These are phyloP conservation scores for Salinomyces thailandicus DNA, from an alignment of 2,329 filamentous ascomycete genomes.

Conservation along the genomic window DNA sequence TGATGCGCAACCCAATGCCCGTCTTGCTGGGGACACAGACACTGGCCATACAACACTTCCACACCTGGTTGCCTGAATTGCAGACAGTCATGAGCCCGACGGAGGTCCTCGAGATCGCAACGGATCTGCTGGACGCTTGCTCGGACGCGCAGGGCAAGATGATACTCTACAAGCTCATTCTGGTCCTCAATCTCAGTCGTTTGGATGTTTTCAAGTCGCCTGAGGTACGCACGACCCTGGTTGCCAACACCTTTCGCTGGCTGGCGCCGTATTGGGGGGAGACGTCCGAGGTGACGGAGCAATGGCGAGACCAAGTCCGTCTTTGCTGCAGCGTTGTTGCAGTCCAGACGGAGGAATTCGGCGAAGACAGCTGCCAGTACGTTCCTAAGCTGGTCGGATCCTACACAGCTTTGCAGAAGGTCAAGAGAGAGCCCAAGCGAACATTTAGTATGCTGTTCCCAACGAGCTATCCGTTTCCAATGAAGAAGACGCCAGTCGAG, in stretches of 20 bases:
- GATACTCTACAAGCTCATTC: slow-evolving; percentile 78
- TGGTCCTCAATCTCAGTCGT: slow-evolving; percentile 85
- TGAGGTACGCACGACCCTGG: slow-evolving; percentile 51
- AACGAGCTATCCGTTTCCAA: slow-evolving; percentile 77
- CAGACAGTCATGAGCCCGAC: slow-evolving; percentile 63
- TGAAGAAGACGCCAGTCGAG: slow-evolving; percentile 50
- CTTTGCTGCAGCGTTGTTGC: slow-evolving; percentile 88
- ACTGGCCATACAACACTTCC: slow-evolving; percentile 88
- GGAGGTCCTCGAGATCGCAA: slow-evolving; percentile 82
- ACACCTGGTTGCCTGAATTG: slow-evolving; percentile 93
- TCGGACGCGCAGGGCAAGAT: slow-evolving; percentile 79
- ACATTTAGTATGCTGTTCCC: slow-evolving; percentile 82
- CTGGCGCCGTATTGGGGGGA: slow-evolving; percentile 88
- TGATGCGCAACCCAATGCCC: slow-evolving; percentile 81
- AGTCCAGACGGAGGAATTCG: slow-evolving; percentile 67
- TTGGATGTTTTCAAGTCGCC: slow-evolving; percentile 70
- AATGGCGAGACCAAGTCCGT: slow-evolving; percentile 87
- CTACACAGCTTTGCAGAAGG: slow-evolving; percentile 64
- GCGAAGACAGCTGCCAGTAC: slow-evolving; percentile 75
- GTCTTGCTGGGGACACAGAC: slow-evolving; percentile 90
- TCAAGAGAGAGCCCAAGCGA: slow-evolving; percentile 47
- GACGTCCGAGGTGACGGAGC: slow-evolving; percentile 57
- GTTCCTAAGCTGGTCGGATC: slow-evolving; percentile 86
- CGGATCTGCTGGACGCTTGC: slow-evolving; percentile 90
- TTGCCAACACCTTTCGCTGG: slow-evolving; percentile 71